Evolutionary conservation across 2,329 filamentous ascomycete genomes (phyloP), one percentile per base, ranked within the genome.

Genomic region (Aspergillus aculeatus): DNA sequence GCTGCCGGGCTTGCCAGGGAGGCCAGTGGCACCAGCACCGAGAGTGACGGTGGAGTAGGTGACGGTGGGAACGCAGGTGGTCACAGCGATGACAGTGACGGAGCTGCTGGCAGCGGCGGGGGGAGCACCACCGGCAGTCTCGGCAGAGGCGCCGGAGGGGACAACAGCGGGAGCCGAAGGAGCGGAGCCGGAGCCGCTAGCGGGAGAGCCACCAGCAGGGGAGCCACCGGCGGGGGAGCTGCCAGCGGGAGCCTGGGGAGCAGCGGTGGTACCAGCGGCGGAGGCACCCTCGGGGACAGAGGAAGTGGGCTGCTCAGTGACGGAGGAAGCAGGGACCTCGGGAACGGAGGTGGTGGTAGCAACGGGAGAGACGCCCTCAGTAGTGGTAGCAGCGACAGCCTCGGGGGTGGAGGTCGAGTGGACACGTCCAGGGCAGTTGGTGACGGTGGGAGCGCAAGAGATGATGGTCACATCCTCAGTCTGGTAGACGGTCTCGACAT

Each of bases 401-500:
- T 63, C 59, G 61, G 70, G 63, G 59, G 65, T 66, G 62, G 69
- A 65, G 60, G 64, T 67, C 54, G 57, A 52, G 53, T 59, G 57
- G 62, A 57, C 53, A 41, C 29, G 49, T 44, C 68, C 74, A 50
- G 76, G 75, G 75, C 87, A 89, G 84, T 89, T 71, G 74, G 84
- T 82, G 71, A 88, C 84, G 62, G 81, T 80, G 53, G 84, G 78
- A 60, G 76, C 81, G 81, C 85, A 87, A 56, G 83, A 85, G 75
- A 83, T 87, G 82, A 88, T 78, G 77, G 85, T 88, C 67, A 84
- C 78, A 72, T 82, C 79, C 72, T 85, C 80, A 66, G 83, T 86
- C 71, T 78, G 76, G 82, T 83, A 85, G 77, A 86, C 77, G 70
- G 83, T 81, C 66, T 72, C 58, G 61, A 73, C 70, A 60, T 68